Evolutionary conservation across 768 basidiomycete genomes (phyloP).

Genomic region (Candolleomyces eurysporus): DNA sequence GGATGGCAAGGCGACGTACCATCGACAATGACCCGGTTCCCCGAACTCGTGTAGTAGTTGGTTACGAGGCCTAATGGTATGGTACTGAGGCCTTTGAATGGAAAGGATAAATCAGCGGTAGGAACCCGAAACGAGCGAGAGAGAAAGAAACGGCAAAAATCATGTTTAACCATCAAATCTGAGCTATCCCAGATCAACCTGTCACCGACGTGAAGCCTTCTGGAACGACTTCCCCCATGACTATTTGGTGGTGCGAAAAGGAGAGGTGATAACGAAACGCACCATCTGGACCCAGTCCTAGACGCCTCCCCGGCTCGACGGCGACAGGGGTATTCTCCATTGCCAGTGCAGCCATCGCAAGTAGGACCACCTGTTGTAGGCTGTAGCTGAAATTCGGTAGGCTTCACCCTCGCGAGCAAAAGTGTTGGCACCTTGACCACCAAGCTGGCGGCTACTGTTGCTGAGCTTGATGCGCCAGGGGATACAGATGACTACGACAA

Average conservation of each 20-base stretch:
- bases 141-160: no score
- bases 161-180: constrained; percentile 32
- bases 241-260: no score
- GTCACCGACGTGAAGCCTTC: no score
- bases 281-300: no score
- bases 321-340: constrained; percentile 62
- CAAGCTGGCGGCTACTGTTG: constrained; percentile 25
- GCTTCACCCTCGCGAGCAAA: background rate
- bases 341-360: constrained; percentile 62
- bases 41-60: constrained; percentile 54
- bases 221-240: no score
- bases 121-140: no score
- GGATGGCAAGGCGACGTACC: constrained; percentile 38
- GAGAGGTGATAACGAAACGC: no score
- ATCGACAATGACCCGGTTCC: constrained; percentile 58
- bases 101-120: no score
- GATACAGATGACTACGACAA: constrained; percentile 14
- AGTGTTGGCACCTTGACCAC: constrained; percentile 49
- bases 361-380: constrained; percentile 65
- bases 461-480: background rate
- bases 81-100: background rate
- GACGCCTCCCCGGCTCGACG: no score
- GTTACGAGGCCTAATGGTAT: constrained; percentile 30
- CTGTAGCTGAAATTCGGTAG: constrained; percentile 25
- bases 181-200: constrained; percentile 32